Percentiles rank a stretch among this genome's conserved stretches.
Conservation (phyloP, 306 rosid species). For the Quercus gilva region DNA sequence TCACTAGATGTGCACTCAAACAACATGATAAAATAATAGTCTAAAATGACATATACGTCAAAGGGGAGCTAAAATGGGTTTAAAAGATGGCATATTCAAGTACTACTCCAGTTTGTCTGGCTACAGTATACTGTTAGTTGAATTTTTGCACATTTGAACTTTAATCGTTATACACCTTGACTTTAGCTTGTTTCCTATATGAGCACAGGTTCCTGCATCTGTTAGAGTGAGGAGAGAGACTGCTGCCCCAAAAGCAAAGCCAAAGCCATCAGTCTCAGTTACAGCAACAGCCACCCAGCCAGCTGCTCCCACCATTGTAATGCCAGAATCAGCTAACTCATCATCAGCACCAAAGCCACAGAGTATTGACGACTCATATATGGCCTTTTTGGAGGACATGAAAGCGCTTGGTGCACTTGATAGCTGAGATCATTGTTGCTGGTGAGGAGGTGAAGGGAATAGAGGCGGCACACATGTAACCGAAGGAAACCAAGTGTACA, state of each 20-base stretch:
- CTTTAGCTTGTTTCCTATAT: constrained; percentile 18
- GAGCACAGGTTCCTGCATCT: constrained; percentile 77
- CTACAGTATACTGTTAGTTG: neutral
- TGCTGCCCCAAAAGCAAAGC: constrained; percentile 57
- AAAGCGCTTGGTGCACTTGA: constrained; percentile 91
- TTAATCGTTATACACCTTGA: neutral
- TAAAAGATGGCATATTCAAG: neutral
- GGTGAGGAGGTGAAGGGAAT: neutral
- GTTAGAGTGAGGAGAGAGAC: constrained; percentile 93
- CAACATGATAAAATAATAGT: neutral
- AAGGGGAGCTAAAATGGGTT: neutral
- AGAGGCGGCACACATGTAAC: neutral
- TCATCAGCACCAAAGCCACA: constrained; percentile 61
- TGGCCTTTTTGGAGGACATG: constrained; percentile 84
- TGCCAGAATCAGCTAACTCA: constrained; percentile 44
- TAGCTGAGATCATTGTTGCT: constrained; percentile 31
- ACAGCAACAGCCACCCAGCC: constrained; percentile 37
- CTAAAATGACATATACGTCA: neutral
- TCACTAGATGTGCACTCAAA: neutral
- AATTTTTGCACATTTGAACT: neutral
- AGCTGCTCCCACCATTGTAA: constrained; percentile 40
- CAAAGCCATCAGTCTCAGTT: constrained; percentile 50
- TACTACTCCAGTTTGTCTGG: neutral
- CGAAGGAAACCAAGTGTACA: constrained; percentile 1
- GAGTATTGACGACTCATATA: constrained; percentile 67